These are phyloP conservation scores for Fraxinus greggii DNA, from an alignment of 305 asterid genomes.

Conservation along the genomic window DNA sequence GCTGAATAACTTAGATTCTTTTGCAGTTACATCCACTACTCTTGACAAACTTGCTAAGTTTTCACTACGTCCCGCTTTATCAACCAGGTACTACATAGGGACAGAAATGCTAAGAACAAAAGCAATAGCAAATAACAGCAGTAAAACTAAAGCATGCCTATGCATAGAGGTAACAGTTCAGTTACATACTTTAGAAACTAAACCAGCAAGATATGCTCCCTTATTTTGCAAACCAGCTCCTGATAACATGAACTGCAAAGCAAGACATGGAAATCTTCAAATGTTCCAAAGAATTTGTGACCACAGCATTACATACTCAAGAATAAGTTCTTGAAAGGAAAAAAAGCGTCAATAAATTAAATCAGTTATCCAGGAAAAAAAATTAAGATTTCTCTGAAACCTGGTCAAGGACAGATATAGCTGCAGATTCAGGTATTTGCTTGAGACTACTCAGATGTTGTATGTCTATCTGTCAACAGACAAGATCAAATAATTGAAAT, in stretches of 20 bases:
- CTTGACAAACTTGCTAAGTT: constrained; percentile 43
- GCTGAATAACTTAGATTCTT: constrained; percentile 41
- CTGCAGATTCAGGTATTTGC: constrained; percentile 66
- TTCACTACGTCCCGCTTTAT: constrained; percentile 36
- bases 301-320: constrained; percentile 14
- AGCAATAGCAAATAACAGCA: constrained; percentile 5
- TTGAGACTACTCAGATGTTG: constrained; percentile 56
- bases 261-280: constrained; percentile 24
- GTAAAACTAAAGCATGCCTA: constrained; percentile 17
- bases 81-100: constrained; percentile 50
- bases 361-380: constrained; percentile 11
- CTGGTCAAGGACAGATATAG: constrained; percentile 91
- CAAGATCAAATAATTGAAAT: constrained; percentile 1
- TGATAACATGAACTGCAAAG: constrained; percentile 73
- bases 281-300: background rate
- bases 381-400: constrained; percentile 34
- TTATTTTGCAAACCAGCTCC: constrained; percentile 65
- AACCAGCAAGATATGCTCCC: constrained; percentile 69
- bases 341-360: background rate
- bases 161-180: constrained; percentile 17
- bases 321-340: background rate
- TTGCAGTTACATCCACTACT: constrained; percentile 38
- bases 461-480: constrained; percentile 66
- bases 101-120: constrained; percentile 17
- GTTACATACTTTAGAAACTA: constrained; percentile 67